These are phyloP conservation scores for Epichloe brachyelytri DNA, from an alignment of 2,329 filamentous ascomycete genomes.

Conservation along the genomic window DNA sequence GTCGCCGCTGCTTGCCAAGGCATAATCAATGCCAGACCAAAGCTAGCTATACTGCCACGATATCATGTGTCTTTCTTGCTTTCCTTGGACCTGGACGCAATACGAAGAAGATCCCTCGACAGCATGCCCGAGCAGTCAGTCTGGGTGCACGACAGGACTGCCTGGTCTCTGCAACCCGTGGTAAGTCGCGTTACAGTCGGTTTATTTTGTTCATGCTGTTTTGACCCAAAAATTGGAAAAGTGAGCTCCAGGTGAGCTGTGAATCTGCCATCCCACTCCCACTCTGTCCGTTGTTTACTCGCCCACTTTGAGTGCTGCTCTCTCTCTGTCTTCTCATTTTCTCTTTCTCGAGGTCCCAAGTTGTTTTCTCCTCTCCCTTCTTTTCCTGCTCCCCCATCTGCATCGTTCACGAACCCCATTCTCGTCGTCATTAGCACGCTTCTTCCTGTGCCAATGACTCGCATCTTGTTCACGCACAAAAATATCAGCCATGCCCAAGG, in stretches of 20 bases:
- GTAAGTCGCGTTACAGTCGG: slow-evolving; percentile 19
- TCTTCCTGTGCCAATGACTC: background rate
- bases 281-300: background rate
- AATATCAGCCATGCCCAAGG: slow-evolving; percentile 15
- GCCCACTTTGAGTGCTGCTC: background rate
- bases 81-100: slow-evolving; percentile 36
- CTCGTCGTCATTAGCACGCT: background rate
- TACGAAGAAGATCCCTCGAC: slow-evolving; percentile 28
- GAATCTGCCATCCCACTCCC: background rate
- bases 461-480: background rate
- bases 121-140: slow-evolving; percentile 26
- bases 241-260: slow-evolving; percentile 6
- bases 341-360: background rate
- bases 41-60: background rate
- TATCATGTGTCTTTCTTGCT: slow-evolving; percentile 42
- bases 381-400: background rate
- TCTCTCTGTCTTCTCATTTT: background rate
- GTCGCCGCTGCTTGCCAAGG: background rate
- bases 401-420: background rate
- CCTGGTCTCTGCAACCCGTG: slow-evolving; percentile 24
- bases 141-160: slow-evolving; percentile 26
- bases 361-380: background rate
- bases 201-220: background rate
- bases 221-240: background rate
- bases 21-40: background rate